phyloP scores from a whole-genome alignment of 768 basidiomycete species.

The Solioccasus polychromus region DNA sequence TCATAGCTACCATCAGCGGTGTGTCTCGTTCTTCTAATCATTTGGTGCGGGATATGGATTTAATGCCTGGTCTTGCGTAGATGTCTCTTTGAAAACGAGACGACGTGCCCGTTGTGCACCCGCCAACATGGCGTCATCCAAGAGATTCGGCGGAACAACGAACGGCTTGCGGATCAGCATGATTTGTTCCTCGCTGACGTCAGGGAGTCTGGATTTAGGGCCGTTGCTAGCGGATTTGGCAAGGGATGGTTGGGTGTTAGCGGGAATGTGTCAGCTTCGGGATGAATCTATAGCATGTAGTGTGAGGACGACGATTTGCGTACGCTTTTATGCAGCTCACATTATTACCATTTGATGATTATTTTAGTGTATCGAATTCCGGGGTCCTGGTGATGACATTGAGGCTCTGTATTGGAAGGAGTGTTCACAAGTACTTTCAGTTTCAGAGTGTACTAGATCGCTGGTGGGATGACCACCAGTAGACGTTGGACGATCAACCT shows the following conservation, averaged over 20 bases:
- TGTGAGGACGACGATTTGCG: no score
- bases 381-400: no score
- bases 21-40: conserved; percentile 5
- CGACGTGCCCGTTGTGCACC: conserved; percentile 87
- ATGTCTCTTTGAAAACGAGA: conserved; percentile 85
- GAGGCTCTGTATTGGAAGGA: no score
- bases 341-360: no score
- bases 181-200: conserved; percentile 78
- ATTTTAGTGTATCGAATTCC: no score
- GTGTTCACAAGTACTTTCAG: no score
- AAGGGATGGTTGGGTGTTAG: conserved; percentile 50
- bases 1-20: conserved; percentile 96
- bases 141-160: conserved; percentile 87
- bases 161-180: conserved; percentile 76
- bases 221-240: conserved; percentile 68
- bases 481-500: no score
- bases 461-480: no score
- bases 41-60: background rate
- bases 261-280: background rate
- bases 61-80: conserved; percentile 37
- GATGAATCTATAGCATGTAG: no score
- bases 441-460: no score
- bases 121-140: conserved; percentile 84
- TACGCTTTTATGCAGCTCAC: no score
- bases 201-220: conserved; percentile 64